Percentiles rank a stretch among this genome's conserved stretches.
Evolutionary conservation across 2,329 filamentous ascomycete genomes (phyloP).

Genomic region (Talaromyces sp.): DNA sequence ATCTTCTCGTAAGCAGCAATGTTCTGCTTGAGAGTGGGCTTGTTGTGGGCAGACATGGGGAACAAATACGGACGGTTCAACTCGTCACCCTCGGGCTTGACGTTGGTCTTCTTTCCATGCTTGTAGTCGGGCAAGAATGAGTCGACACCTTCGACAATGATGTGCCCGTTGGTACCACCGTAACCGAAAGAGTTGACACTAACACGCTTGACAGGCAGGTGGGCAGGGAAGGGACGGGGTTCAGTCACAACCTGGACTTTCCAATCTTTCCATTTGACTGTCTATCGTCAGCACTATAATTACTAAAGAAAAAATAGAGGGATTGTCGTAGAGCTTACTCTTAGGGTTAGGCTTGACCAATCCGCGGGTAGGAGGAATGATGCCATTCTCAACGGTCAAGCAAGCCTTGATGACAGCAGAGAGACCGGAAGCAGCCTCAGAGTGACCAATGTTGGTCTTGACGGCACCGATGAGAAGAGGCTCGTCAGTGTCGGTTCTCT

Average conservation of each 20-base stretch:
- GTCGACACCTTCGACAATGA: constrained; percentile 18
- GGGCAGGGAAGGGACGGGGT: constrained; percentile 14
- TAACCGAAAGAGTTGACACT: constrained; percentile 27
- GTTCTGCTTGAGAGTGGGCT: constrained; percentile 7
- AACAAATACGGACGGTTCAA: constrained; percentile 3
- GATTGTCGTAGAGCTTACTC: constrained; percentile 10
- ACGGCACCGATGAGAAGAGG: constrained; percentile 21
- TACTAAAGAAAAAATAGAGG: background rate
- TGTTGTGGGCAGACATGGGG: constrained; percentile 12
- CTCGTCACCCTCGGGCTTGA: background rate
- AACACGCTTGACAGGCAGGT: constrained; percentile 11
- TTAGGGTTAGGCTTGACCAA: constrained; percentile 33
- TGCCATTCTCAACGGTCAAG: constrained; percentile 39
- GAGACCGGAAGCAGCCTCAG: constrained; percentile 45
- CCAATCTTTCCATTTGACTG: constrained; percentile 13
- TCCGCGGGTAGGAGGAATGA: constrained; percentile 9
- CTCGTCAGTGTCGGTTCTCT: background rate
- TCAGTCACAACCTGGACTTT: constrained; percentile 18
- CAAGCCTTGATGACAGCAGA: constrained; percentile 45
- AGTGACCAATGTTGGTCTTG: constrained; percentile 43
- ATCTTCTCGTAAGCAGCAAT: constrained; percentile 2
- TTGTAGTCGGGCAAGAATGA: constrained; percentile 6
- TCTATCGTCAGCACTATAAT: background rate
- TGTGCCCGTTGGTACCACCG: constrained; percentile 23
- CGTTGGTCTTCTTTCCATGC: background rate